phyloP scores from a whole-genome alignment of 2,329 filamentous ascomycete species.

The Chaetomium globosum region DNA sequence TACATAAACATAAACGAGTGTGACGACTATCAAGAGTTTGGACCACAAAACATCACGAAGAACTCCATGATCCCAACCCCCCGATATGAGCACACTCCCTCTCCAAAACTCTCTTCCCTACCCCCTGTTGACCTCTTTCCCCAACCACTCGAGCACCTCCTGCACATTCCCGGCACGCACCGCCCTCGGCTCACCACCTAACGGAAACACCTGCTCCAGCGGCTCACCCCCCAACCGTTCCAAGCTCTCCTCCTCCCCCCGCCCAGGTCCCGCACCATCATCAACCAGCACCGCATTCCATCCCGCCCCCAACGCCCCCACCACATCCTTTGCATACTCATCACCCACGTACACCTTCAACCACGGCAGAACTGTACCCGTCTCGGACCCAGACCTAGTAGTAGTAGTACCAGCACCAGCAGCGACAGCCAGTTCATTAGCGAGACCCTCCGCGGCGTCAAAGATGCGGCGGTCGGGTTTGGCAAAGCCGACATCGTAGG shows the following conservation, averaged over 20 bases:
- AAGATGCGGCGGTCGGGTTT: slow-evolving; percentile 64
- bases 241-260: background rate
- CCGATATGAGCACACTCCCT: background rate
- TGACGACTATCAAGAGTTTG: background rate
- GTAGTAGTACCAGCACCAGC: background rate
- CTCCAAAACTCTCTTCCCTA: too few relatives aligned
- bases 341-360: background rate
- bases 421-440: slow-evolving; percentile 6
- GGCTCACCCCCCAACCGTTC: background rate
- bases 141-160: background rate
- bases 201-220: background rate
- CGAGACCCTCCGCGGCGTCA: slow-evolving; percentile 52
- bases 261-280: background rate
- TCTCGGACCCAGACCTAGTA: background rate
- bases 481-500: slow-evolving; percentile 63
- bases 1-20: slow-evolving; percentile 14
- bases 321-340: background rate
- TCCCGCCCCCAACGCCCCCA: too few relatives aligned
- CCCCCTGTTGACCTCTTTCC: background rate
- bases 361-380: background rate
- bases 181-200: too few relatives aligned
- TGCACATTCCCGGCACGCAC: background rate
- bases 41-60: background rate
- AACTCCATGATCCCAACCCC: background rate
- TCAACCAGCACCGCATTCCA: background rate